These are phyloP conservation scores for Brassica hybrid DNA, from an alignment of 441 rosid species.

Conservation along the genomic window DNA sequence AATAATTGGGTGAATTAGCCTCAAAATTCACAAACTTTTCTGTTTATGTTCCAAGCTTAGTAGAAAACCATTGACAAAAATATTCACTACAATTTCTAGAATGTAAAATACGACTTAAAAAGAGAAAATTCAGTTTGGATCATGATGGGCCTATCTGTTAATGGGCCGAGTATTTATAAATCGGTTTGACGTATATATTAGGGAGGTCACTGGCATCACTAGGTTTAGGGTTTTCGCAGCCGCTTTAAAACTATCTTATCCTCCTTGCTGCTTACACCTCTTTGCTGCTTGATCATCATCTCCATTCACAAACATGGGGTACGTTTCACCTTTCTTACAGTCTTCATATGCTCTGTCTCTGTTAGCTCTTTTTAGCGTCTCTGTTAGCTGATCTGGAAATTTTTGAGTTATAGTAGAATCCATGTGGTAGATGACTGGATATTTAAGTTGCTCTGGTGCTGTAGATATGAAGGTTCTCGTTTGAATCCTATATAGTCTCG, in stretches of 20 bases:
- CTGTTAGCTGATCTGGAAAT: neutral
- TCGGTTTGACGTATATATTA: too few species aligned
- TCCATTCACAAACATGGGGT: constrained; percentile 37
- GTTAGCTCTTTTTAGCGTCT: neutral
- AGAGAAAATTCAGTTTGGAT: too few species aligned
- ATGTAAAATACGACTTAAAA: neutral
- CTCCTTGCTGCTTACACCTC: neutral
- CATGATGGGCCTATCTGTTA: neutral
- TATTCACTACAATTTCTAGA: neutral
- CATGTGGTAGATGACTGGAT: neutral
- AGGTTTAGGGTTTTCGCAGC: constrained; percentile 36
- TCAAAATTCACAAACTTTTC: neutral
- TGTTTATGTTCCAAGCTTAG: neutral
- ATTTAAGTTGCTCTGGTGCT: neutral
- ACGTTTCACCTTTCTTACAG: constrained; percentile 8
- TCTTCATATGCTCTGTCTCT: neutral
- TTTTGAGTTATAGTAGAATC: neutral
- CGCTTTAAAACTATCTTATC: neutral
- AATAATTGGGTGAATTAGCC: neutral
- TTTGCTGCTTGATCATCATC: constrained; percentile 18
- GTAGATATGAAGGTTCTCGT: neutral
- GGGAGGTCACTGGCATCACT: constrained; percentile 1
- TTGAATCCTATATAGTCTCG: neutral
- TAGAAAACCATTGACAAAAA: neutral
- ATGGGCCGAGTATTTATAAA: constrained; percentile 7